These are phyloP conservation scores for Salix udensis DNA, from an alignment of 345 rosid species.

Conservation along the genomic window DNA sequence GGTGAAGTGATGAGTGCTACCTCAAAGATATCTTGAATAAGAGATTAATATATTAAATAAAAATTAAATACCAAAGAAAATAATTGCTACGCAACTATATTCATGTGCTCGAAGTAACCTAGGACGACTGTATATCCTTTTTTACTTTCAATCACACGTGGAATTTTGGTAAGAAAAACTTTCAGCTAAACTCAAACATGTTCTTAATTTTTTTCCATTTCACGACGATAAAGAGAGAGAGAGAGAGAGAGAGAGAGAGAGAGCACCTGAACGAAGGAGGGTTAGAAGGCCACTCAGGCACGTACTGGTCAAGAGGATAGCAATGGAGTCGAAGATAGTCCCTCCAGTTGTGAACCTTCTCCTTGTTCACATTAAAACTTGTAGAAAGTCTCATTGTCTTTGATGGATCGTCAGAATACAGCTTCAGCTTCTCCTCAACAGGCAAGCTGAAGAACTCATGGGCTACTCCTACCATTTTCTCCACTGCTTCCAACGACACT, in stretches of 20 bases:
- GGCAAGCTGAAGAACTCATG: conserved; percentile 60
- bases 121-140: not conserved
- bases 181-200: not conserved
- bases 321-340: conserved; percentile 84
- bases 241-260: not conserved
- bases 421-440: conserved; percentile 75
- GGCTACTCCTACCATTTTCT: conserved; percentile 47
- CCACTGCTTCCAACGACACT: conserved; percentile 34
- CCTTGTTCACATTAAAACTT: conserved; percentile 76
- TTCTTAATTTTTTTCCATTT: not conserved
- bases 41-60: not conserved
- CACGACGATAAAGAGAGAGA: too few relatives aligned
- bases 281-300: conserved; percentile 76
- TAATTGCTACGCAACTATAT: not conserved
- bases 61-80: not conserved
- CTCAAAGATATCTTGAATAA: not conserved
- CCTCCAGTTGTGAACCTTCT: conserved; percentile 81
- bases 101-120: too few relatives aligned
- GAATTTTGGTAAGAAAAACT: not conserved
- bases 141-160: not conserved
- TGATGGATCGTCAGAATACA: conserved; percentile 78
- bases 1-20: not conserved
- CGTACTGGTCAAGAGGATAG: conserved; percentile 61
- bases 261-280: conserved; percentile 69
- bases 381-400: conserved; percentile 78